Conservation (phyloP, 225 moss, liverwort and hornwort genomes). For the Pseudoscleropodium purum region DNA sequence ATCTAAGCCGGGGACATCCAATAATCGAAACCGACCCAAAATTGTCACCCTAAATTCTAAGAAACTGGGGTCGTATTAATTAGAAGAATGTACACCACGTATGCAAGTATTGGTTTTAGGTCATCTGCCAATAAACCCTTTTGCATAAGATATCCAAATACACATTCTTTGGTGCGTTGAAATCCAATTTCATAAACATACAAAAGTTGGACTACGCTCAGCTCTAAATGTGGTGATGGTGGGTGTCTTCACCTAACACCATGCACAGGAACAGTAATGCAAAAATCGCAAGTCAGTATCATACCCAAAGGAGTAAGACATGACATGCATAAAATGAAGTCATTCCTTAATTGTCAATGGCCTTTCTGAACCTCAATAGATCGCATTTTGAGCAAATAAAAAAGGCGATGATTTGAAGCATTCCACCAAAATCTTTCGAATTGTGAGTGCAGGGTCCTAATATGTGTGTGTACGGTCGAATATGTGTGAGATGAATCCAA, state of each 20-base stretch:
- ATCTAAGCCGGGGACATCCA: not conserved
- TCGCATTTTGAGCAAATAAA: not conserved
- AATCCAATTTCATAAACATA: not conserved
- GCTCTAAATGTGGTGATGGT: not conserved
- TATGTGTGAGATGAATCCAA: not conserved
- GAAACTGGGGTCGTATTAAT: not conserved
- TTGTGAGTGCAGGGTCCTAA: not conserved
- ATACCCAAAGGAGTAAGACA: not conserved
- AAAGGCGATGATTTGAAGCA: not conserved
- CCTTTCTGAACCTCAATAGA: not conserved
- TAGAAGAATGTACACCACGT: not conserved
- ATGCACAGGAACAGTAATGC: not conserved
- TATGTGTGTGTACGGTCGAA: not conserved
- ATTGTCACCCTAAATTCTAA: not conserved
- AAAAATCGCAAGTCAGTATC: not conserved
- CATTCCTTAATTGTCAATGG: not conserved
- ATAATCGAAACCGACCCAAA: not conserved
- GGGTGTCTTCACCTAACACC: not conserved
- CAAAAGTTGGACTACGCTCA: not conserved
- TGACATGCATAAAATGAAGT: not conserved
- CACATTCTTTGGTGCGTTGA: not conserved
- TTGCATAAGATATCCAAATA: not conserved
- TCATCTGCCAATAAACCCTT: not conserved
- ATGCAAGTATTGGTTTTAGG: not conserved
- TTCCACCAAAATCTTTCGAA: not conserved